Evolutionary conservation across 768 basidiomycete genomes (phyloP).

Genomic region (Mycena alexandri): DNA sequence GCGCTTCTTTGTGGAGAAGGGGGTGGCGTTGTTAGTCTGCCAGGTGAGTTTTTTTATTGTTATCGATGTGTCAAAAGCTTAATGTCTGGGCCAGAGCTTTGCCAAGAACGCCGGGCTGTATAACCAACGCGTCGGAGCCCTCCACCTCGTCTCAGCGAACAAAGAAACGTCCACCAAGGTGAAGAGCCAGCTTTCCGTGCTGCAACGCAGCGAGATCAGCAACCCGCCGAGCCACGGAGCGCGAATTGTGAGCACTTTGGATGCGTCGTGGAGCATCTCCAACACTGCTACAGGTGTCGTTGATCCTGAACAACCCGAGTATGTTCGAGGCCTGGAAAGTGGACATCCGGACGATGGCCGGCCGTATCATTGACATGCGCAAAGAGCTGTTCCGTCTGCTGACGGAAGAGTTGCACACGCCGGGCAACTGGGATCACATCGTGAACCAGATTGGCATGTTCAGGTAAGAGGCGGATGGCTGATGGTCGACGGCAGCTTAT

Average conservation of each 20-base stretch:
- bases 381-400: conserved; percentile 79
- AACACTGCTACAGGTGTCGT: conserved; percentile 65
- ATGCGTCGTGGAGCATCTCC: conserved; percentile 8
- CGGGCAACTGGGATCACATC: conserved; percentile 97
- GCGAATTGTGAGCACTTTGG: conserved; percentile 71
- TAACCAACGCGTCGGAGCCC: conserved; percentile 93
- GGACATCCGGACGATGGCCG: conserved; percentile 94
- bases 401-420: conserved; percentile 84
- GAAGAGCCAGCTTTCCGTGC: conserved; percentile 90
- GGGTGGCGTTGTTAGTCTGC: conserved; percentile 86
- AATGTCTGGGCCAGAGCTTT: conserved; percentile 75
- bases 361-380: conserved; percentile 94
- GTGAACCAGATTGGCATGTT: conserved; percentile 98
- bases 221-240: conserved; percentile 95
- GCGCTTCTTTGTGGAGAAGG: conserved; percentile 83
- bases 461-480: conserved; percentile 62
- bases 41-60: conserved; percentile 72
- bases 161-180: conserved; percentile 79
- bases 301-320: conserved; percentile 81
- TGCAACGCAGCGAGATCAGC: conserved; percentile 95
- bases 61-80: background rate
- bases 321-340: conserved; percentile 91
- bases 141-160: conserved; percentile 81
- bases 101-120: conserved; percentile 98
- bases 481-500: conserved; percentile 8